Conservation (phyloP, 1,139 yeast genomes). For the Kodamaea plutei region DNA sequence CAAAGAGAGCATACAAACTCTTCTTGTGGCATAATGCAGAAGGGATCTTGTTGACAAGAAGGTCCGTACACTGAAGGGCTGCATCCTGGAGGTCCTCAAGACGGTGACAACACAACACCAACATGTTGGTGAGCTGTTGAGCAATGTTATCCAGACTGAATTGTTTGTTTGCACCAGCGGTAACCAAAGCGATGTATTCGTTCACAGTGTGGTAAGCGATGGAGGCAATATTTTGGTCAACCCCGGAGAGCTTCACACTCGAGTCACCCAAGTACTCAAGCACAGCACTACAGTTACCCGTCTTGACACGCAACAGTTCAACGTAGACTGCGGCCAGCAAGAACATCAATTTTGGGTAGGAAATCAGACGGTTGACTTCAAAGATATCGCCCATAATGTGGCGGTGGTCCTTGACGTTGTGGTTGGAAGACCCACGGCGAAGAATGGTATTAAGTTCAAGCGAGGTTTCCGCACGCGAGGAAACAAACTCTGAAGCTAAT, state of each 20-base stretch:
- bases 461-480: constrained; percentile 87
- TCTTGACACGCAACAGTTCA: constrained; percentile 72
- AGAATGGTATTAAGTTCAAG: constrained; percentile 88
- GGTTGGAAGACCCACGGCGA: constrained; percentile 84
- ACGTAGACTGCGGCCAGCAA: constrained; percentile 76
- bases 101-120: constrained; percentile 75
- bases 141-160: constrained; percentile 63
- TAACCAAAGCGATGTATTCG: constrained; percentile 48
- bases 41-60: constrained; percentile 66
- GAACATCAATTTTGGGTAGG: constrained; percentile 83
- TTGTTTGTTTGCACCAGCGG: constrained; percentile 44
- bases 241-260: constrained; percentile 65
- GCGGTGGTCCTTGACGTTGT: constrained; percentile 73
- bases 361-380: constrained; percentile 52
- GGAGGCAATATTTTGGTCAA: constrained; percentile 66
- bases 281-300: constrained; percentile 77
- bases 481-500: constrained; percentile 79
- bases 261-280: constrained; percentile 84
- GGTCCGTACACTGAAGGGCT: constrained; percentile 76
- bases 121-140: constrained; percentile 62
- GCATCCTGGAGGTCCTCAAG: constrained; percentile 71
- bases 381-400: constrained; percentile 50
- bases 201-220: constrained; percentile 59
- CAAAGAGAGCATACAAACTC: constrained; percentile 75
- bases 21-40: constrained; percentile 72